These are phyloP conservation scores for Codiaeum variegatum DNA, from an alignment of 441 rosid species.

Conservation along the genomic window DNA sequence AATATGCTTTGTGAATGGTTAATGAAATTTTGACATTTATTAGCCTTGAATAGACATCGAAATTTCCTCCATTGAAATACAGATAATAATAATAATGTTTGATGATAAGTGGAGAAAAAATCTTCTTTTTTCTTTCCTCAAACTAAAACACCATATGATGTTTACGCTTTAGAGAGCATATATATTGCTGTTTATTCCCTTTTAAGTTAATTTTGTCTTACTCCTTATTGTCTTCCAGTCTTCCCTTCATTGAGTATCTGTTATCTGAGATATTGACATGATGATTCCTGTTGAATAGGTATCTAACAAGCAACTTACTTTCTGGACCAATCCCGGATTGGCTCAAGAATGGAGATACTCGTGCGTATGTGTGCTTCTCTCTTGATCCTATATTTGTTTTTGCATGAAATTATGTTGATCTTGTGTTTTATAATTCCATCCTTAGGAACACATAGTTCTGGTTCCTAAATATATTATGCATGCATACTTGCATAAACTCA, in stretches of 20 bases:
- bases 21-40: not conserved
- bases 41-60: not conserved
- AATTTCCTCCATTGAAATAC: not conserved
- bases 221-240: not conserved
- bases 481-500: not conserved
- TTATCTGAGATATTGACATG: not conserved
- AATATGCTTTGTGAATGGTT: not conserved
- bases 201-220: not conserved
- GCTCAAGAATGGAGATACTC: constrained; percentile 22
- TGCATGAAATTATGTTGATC: not conserved
- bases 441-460: not conserved
- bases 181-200: not conserved
- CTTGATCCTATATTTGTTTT: not conserved
- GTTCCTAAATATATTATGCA: not conserved
- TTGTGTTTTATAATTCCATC: not conserved
- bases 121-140: not conserved
- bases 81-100: not conserved
- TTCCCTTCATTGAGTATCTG: not conserved
- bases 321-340: constrained; percentile 25
- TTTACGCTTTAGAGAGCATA: not conserved
- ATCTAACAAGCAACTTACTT: constrained; percentile 27
- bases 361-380: constrained; percentile 22
- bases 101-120: not conserved
- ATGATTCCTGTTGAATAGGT: constrained; percentile 27
- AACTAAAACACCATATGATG: not conserved